Evolutionary conservation across 306 rosid species (phyloP).

Genomic region (Casuarina cunninghamiana): DNA sequence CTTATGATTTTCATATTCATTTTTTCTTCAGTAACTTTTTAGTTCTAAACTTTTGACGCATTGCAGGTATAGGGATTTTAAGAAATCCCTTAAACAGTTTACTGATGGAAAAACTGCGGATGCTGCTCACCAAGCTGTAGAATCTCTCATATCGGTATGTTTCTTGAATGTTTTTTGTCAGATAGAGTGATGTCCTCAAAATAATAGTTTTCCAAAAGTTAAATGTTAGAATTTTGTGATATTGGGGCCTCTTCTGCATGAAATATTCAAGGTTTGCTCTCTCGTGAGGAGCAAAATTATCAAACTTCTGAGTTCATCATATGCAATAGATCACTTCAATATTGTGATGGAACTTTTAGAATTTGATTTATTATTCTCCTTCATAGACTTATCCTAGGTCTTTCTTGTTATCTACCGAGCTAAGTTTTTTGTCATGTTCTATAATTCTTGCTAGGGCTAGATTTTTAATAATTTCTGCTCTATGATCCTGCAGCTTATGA

Average conservation of each 20-base stretch:
- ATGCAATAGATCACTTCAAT: not conserved
- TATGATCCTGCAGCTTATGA: slow-evolving; percentile 69
- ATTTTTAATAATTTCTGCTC: not conserved
- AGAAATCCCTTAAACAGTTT: slow-evolving; percentile 76
- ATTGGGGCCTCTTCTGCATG: not conserved
- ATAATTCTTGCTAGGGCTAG: slow-evolving; percentile 1
- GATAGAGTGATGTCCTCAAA: not conserved
- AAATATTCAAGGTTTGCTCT: not conserved
- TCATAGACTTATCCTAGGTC: not conserved
- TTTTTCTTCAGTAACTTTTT: slow-evolving; percentile 21
- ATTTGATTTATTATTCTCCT: not conserved
- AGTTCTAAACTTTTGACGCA: slow-evolving; percentile 20
- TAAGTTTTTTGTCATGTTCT: not conserved
- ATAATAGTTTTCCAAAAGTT: not conserved
- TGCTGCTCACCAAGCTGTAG: slow-evolving; percentile 75
- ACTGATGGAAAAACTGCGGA: slow-evolving; percentile 56
- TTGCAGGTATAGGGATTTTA: slow-evolving; percentile 87
- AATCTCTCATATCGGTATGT: slow-evolving; percentile 69
- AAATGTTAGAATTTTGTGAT: not conserved
- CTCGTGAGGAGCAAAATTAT: not conserved
- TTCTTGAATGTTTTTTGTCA: not conserved
- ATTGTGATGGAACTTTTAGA: not conserved
- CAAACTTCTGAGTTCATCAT: not conserved
- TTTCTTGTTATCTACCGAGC: not conserved
- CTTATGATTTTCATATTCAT: slow-evolving; percentile 9